Base-by-base conservation (phyloP, 768 basidiomycete species). In the Amanita subjunquillea region DNA sequence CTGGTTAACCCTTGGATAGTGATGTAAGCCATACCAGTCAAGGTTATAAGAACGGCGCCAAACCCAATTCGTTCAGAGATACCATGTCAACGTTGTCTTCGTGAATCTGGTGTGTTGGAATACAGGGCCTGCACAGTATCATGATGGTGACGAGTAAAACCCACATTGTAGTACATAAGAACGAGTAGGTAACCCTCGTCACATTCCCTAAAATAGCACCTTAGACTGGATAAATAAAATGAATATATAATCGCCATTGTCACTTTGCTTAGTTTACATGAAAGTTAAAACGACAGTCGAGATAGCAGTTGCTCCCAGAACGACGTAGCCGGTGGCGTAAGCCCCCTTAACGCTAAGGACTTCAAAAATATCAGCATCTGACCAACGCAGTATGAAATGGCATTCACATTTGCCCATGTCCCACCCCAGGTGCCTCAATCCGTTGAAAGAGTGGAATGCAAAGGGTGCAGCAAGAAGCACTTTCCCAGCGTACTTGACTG, bases 381-480 rank as follows among this genome's bases (percentile, higher is more conserved):
- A n/a, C 22, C 4, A 29, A 25, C 10, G 5, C 50, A 44, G 23
- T 49, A 55, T 25, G n/a, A 51, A 29, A 41, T 6, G 15, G 38
- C 27, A 81, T 93, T 59, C 61, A 97, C 95, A 85, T 74, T 85
- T 87, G 54, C 84, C 83, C 64, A 78, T 68, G 69, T 97, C 95
- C 95, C 95, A 98, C 32, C 69, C 66, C 60, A 98, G 70, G 74
- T 98, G 95, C 39, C 95, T 80, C 55, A 97, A 56, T 3, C 95
- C 95, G 68, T 97, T 97, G 67, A 82, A 75, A 6, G 80, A 78
- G 71, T 98, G 95, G 80, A 85, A 97, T 13, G 89, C 79, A 67
- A 96, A 95, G 1, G 94, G 91, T 3, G 79, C 75, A 10, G 91
- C 92, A 42, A 97, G 78, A 55, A 91, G 60, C 25, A 80, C 69